Evolutionary conservation across 306 rosid species (phyloP).

Genomic region (Quercus wislizeni): DNA sequence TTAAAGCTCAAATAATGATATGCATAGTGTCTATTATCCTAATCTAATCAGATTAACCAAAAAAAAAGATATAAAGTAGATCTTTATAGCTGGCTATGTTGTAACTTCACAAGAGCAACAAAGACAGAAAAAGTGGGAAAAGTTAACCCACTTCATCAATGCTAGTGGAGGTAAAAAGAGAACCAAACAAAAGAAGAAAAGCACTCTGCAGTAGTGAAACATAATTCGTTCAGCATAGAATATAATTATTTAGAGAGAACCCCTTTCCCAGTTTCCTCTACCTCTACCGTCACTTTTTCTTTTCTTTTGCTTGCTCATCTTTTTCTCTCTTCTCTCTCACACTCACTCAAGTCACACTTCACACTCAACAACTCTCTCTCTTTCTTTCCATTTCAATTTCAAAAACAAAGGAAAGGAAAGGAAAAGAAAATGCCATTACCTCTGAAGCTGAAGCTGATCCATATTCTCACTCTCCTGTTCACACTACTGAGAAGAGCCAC

Average conservation of each 20-base stretch:
- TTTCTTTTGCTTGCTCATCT: too few relatives aligned
- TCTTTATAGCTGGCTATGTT: neutral
- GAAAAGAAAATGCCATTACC: conserved; percentile 37
- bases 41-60: too few relatives aligned
- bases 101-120: neutral
- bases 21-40: too few relatives aligned
- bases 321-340: too few relatives aligned
- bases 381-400: neutral
- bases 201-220: too few relatives aligned
- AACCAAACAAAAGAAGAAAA: neutral
- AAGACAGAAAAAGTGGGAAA: neutral
- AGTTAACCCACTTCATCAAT: neutral
- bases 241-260: neutral
- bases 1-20: too few relatives aligned
- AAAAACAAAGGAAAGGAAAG: too few relatives aligned
- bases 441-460: neutral
- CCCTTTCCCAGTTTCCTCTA: neutral
- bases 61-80: neutral
- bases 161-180: too few relatives aligned
- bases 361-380: too few relatives aligned
- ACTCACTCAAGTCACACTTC: too few relatives aligned
- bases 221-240: too few relatives aligned
- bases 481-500: conserved; percentile 22
- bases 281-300: neutral
- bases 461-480: conserved; percentile 22